Percentiles rank a stretch among this genome's conserved stretches.
These are phyloP conservation scores for Austroboletus novae-zelandiae DNA, from an alignment of 1,284 basidiomycete species.

Conservation along the genomic window DNA sequence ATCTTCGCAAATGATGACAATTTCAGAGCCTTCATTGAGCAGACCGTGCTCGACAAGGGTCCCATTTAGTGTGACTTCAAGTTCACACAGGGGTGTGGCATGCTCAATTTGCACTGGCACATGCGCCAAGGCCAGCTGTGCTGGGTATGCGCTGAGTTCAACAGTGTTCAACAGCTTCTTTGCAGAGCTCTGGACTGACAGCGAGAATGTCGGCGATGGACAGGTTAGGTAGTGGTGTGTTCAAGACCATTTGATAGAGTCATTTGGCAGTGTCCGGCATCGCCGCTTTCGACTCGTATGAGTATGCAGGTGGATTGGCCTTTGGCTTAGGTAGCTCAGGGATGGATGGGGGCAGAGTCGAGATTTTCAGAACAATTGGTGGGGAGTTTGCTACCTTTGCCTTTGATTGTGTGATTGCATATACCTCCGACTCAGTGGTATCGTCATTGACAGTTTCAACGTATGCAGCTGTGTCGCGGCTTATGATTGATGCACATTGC, in stretches of 20 bases:
- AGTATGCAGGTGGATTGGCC: not conserved
- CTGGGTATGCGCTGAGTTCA: not conserved
- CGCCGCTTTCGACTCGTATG: constrained; percentile 8
- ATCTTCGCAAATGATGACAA: constrained; percentile 5
- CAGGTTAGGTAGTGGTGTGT: constrained; percentile 5
- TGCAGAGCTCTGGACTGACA: constrained; percentile 13
- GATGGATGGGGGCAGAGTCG: too few relatives aligned
- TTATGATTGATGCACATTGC: too few relatives aligned
- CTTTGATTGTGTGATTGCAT: too few relatives aligned
- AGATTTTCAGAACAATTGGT: too few relatives aligned
- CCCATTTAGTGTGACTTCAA: not conserved
- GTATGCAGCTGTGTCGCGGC: too few relatives aligned
- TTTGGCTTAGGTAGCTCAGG: not conserved
- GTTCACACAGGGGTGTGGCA: not conserved
- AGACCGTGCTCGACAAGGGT: not conserved
- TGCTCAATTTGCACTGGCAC: constrained; percentile 1
- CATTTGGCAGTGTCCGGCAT: not conserved
- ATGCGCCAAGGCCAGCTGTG: not conserved
- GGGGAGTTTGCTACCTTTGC: too few relatives aligned
- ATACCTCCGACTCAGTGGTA: too few relatives aligned
- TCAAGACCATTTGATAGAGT: constrained; percentile 3
- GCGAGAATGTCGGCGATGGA: constrained; percentile 11
- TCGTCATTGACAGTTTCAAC: too few relatives aligned
- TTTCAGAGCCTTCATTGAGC: constrained; percentile 10
- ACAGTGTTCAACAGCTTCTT: constrained; percentile 11